These are phyloP conservation scores for Talaromyces sp. DNA, from an alignment of 2,329 filamentous ascomycete species.

Conservation along the genomic window DNA sequence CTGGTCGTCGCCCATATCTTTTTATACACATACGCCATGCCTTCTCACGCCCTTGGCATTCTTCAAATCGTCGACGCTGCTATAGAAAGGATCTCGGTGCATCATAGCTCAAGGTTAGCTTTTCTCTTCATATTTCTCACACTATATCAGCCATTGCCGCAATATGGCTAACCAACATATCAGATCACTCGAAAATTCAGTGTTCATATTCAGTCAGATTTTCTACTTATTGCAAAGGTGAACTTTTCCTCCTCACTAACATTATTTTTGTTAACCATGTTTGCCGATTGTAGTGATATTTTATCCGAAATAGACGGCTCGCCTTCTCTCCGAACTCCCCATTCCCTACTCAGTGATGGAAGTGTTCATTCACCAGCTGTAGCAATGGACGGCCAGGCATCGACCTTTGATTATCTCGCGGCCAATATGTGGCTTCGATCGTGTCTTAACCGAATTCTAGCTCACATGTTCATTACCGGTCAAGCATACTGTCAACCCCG, in stretches of 20 bases:
- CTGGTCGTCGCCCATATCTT: not conserved
- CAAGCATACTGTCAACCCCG: constrained; percentile 1
- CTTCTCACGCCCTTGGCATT: not conserved
- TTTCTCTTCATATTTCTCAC: too few relatives aligned
- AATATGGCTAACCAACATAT: too few relatives aligned
- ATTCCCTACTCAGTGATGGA: too few relatives aligned
- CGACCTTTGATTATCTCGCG: not conserved
- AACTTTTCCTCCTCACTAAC: too few relatives aligned
- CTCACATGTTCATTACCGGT: not conserved
- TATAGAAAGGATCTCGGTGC: not conserved
- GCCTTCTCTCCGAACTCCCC: not conserved
- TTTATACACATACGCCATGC: not conserved
- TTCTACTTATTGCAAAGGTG: constrained; percentile 2
- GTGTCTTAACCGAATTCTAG: not conserved
- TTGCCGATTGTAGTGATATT: not conserved
- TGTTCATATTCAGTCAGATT: not conserved
- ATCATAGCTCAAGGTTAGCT: not conserved
- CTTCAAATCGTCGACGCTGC: constrained; percentile 1
- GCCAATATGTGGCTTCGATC: constrained; percentile 1
- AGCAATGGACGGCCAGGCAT: not conserved
- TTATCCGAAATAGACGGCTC: not conserved
- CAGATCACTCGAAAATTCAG: not conserved
- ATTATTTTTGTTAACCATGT: not conserved
- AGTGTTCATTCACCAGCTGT: too few relatives aligned
- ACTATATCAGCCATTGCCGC: not conserved